Conservation (phyloP, 2,329 filamentous ascomycete species). For the Cladophialophora yegresii region DNA sequence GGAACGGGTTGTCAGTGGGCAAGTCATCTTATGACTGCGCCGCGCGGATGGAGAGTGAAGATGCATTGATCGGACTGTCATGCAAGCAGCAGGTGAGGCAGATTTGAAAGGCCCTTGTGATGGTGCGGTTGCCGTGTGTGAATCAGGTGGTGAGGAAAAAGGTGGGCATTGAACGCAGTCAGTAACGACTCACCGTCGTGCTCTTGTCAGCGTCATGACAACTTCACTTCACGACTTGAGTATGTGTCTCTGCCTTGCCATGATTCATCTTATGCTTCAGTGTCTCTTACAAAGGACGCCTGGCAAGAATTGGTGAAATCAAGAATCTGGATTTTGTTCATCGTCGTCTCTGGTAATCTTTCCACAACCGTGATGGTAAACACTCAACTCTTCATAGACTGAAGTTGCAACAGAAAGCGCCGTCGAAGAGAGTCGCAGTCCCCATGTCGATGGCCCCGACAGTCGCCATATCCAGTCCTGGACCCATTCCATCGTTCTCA, state of each 20-base stretch:
- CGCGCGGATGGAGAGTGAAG: not conserved
- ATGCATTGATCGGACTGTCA: not conserved
- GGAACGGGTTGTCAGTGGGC: not conserved
- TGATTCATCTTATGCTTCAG: not conserved
- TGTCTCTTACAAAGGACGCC: not conserved
- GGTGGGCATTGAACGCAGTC: not conserved
- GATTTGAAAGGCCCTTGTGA: not conserved
- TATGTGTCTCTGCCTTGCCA: not conserved
- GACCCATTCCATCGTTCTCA: not conserved
- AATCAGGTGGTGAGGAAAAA: not conserved
- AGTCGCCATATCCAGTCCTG: not conserved
- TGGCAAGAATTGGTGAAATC: not conserved
- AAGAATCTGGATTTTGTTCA: not conserved
- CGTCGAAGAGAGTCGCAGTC: not conserved
- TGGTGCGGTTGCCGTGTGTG: not conserved
- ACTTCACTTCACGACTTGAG: not conserved
- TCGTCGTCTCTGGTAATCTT: not conserved
- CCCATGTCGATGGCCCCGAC: not conserved
- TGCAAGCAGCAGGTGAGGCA: not conserved
- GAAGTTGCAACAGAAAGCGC: not conserved
- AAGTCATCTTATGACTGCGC: not conserved
- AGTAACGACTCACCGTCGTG: not conserved
- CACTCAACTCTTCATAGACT: not conserved
- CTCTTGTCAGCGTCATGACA: not conserved
- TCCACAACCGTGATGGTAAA: not conserved